Evolutionary conservation across 345 rosid species (phyloP), one percentile per base, ranked within the genome.

Genomic region (Camelina hispida): DNA sequence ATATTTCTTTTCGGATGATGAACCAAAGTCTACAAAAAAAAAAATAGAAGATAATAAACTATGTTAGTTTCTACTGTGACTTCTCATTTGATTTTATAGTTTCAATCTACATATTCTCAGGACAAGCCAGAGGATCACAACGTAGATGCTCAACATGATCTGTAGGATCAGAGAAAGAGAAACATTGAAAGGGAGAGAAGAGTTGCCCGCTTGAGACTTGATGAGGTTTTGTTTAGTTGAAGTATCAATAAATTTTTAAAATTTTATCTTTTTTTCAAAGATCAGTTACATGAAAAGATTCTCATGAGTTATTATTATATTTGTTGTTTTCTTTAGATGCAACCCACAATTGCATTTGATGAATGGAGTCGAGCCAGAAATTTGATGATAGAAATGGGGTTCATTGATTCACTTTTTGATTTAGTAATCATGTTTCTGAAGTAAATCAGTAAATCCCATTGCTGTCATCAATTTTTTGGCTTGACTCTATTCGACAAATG

Each of bases 111-210:
- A 8, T 35, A 28, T 35, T 35, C 40, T 1, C 11, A 35, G 3
- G 40, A 35, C 11, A 35, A 8, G 40, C 7, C 12, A 57, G 13
- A 57, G 42, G 34, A 4, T 17, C 9, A 16, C 14, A 11, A 58
- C 22, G 25, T 34, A 11, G 43, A 65, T 47, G 50, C 18, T 67
- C 61, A 67, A 67, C 37, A 14, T 35, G 38, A 20, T 67, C 10
- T 0, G 4, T 3, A 14, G 14, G 60, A 67, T 35, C 30, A 28
- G 3, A 66, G 58, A 18, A 10, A 6, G 34, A 35, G 8, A 35
- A 28, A 51, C n/a, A 8, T 47, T 47, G 43, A 65, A 25, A 16
- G 10, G 37, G 14, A 9, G 53, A 63, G 56, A 30, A 7, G 6
- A 1, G 68, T 46, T 13, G 40, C 12, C 13, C 69, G 56, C 17